Conservation (phyloP, 2,329 filamentous ascomycete species). For the Colletotrichum lini region DNA sequence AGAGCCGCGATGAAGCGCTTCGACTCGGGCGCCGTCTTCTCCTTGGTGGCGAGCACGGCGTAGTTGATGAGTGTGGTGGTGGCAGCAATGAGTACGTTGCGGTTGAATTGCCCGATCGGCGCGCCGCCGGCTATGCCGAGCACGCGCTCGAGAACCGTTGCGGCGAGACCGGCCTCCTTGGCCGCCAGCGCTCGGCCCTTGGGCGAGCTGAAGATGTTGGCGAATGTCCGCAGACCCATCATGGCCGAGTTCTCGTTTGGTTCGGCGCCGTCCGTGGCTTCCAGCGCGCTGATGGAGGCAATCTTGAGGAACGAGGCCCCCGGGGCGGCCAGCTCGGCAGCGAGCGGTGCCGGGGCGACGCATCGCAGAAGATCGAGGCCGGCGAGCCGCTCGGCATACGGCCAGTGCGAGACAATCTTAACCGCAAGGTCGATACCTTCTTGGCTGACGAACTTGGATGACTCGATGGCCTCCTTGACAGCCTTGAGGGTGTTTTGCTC, state of each 20-base stretch:
- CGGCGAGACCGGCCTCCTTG: constrained; percentile 70
- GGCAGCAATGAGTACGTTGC: constrained; percentile 86
- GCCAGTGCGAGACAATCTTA: constrained; percentile 84
- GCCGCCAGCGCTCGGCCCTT: constrained; percentile 78
- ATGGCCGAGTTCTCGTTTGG: constrained; percentile 86
- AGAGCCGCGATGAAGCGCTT: constrained; percentile 72
- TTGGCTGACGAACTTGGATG: constrained; percentile 63
- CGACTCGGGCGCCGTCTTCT: constrained; percentile 55
- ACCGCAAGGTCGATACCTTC: constrained; percentile 75
- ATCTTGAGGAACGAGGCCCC: constrained; percentile 73
- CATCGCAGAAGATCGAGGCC: constrained; percentile 91
- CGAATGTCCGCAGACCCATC: constrained; percentile 85
- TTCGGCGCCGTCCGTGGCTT: constrained; percentile 65
- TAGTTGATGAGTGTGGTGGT: constrained; percentile 90
- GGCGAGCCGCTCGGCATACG: constrained; percentile 83
- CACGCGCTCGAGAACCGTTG: constrained; percentile 75
- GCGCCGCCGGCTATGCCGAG: constrained; percentile 64
- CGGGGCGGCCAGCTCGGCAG: constrained; percentile 72
- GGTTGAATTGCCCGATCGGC: constrained; percentile 72
- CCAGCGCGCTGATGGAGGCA: constrained; percentile 56
- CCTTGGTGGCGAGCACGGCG: constrained; percentile 75
- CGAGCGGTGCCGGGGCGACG: constrained; percentile 76
- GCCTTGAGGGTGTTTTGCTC: constrained; percentile 75
- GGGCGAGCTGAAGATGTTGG: constrained; percentile 85
- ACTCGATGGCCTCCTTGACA: constrained; percentile 76